Evolutionary conservation across 2,329 filamentous ascomycete species (phyloP).

Genomic region (Colletotrichum sansevieriae): DNA sequence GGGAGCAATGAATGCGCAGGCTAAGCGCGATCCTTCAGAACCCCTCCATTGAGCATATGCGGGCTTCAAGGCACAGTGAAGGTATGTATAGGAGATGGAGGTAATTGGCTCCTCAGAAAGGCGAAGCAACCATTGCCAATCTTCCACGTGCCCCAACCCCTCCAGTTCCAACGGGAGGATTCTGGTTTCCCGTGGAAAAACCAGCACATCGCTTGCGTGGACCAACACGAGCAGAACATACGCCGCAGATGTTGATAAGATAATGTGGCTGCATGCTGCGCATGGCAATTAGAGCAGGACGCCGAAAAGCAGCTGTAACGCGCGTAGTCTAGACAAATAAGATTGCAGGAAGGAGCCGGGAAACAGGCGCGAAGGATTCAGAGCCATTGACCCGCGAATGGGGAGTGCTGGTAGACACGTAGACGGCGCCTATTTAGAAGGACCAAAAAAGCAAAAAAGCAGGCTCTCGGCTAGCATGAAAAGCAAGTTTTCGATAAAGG

Average conservation of each 20-base stretch:
- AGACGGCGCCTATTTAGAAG: constrained; percentile 23
- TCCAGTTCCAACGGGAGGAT: constrained; percentile 7
- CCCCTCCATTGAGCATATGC: too few species aligned
- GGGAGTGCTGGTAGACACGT: neutral
- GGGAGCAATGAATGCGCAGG: too few species aligned
- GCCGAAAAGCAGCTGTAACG: neutral
- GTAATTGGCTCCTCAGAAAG: neutral
- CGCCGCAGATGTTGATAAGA: constrained; percentile 23
- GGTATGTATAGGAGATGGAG: too few species aligned
- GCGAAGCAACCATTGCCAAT: neutral
- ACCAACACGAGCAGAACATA: constrained; percentile 1
- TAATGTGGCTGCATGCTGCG: constrained; percentile 30
- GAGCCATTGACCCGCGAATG: constrained; percentile 19
- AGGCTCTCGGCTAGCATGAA: neutral
- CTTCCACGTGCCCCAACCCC: neutral
- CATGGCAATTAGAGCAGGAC: neutral
- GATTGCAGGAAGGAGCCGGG: neutral
- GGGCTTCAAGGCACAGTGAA: too few species aligned
- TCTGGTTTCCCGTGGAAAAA: neutral
- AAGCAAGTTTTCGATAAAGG: neutral
- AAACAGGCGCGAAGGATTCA: constrained; percentile 40
- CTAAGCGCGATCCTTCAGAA: too few species aligned
- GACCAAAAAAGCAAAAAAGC: too few species aligned
- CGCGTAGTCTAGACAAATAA: constrained; percentile 22
- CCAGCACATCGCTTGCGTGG: neutral